Evolutionary conservation across 805 yeast genomes (phyloP), one percentile per base, ranked within the genome.

Genomic region (Monosporozyma aerobia): DNA sequence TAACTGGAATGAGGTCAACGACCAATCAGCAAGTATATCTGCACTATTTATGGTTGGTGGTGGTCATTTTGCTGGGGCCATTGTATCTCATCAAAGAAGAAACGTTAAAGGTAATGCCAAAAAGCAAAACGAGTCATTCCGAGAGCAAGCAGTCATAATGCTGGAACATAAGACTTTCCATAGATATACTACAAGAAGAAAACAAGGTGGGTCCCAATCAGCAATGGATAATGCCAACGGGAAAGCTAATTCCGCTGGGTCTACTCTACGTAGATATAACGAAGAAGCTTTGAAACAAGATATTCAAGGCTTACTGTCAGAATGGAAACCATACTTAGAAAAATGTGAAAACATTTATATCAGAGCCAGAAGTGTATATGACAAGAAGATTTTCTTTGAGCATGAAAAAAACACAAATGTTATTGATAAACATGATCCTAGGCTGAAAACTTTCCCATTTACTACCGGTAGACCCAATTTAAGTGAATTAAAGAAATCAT

Each of bases 31-130:
- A 0, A 70, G 71, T 3, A 75, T 76, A 46, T 87, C 96, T 5
- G 95, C 95, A 0, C 68, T 94, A 11, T 79, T 94, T 59, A 88
- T 94, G 96, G 79, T 94, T 51, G 97, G 97, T 14, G 97, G 98
- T 45, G 99, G 99, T 44, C 97, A 94, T 70, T 94, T 94, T 73
- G 96, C 98, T 0, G 99, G 94, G 19, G 97, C 97, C 0, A 85
- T 94, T 44, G 76, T 94, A 8, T 81, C 89, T 1, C 97, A 90
- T 62, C 74, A 74, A 48, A 83, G 79, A 25, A 72, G 73, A 49
- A 73, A 73, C 41, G 75, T 77, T 1, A 78, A 77, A 57, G 88
- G 89, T 2, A 81, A 81, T 56, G 72, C 74, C 6, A 77, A 74
- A 22, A 70, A 73, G 54, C 73, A 74, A 43, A 71, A 74, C 35